These are phyloP conservation scores for Mimosa pudica DNA, from an alignment of 306 rosid genomes.

Conservation along the genomic window DNA sequence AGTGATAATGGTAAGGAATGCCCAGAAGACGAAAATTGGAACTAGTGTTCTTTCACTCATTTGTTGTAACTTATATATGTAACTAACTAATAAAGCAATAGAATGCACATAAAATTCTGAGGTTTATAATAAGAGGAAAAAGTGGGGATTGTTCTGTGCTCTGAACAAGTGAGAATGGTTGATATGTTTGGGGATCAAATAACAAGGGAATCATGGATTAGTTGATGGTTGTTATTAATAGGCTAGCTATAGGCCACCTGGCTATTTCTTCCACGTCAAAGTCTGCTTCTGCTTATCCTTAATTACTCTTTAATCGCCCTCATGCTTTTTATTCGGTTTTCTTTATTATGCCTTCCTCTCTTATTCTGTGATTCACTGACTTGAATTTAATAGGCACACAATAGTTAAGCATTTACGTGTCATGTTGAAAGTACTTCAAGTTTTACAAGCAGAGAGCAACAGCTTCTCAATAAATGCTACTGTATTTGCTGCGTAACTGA, in stretches of 20 bases:
- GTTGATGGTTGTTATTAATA: constrained; percentile 51
- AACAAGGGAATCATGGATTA: constrained; percentile 36
- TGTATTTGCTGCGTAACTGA: not conserved
- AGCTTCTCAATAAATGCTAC: not conserved
- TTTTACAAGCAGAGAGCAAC: no score
- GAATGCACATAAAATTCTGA: not conserved
- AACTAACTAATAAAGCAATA: no score
- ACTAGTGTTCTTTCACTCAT: constrained; percentile 60
- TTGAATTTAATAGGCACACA: not conserved
- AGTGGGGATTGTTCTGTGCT: not conserved
- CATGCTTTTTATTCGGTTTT: not conserved
- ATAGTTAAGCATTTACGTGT: no score
- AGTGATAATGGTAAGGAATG: constrained; percentile 57
- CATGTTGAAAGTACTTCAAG: no score
- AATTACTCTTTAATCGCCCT: not conserved
- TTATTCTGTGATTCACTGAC: not conserved
- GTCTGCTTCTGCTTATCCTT: not conserved
- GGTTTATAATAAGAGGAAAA: constrained; percentile 4
- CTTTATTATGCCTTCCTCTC: not conserved
- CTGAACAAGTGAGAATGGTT: constrained; percentile 41
- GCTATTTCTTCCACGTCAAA: constrained; percentile 30
- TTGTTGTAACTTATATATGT: not conserved
- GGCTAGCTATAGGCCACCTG: constrained; percentile 38
- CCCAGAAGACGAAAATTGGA: constrained; percentile 67
- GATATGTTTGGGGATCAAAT: constrained; percentile 19